phyloP scores from a whole-genome alignment of 179 eudicot species.

The Monotropa hypopitys region DNA sequence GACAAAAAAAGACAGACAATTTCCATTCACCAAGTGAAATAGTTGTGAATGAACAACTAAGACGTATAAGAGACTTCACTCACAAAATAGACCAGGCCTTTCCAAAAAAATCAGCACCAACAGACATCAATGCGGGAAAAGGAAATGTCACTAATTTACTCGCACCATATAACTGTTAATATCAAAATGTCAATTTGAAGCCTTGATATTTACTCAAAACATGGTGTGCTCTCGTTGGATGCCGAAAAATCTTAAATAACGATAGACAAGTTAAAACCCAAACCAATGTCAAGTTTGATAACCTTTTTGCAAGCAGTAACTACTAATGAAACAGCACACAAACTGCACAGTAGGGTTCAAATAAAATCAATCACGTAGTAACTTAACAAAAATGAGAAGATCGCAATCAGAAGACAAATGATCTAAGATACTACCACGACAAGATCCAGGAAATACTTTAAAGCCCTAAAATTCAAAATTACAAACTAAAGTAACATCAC shows the following conservation, averaged over 20 bases:
- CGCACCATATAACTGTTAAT: neutral
- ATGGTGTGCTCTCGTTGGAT: neutral
- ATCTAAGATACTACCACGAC: conserved; percentile 4
- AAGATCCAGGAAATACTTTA: neutral
- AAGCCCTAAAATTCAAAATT: neutral
- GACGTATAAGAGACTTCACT: neutral
- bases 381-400: neutral
- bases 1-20: neutral
- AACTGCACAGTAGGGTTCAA: neutral
- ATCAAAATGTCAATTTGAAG: neutral
- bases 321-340: neutral
- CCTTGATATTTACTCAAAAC: neutral
- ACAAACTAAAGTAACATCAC: neutral
- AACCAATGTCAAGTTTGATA: neutral
- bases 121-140: neutral
- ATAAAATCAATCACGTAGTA: neutral
- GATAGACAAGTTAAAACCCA: neutral
- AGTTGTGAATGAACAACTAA: neutral
- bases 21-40: neutral
- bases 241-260: neutral
- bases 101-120: neutral
- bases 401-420: neutral
- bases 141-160: neutral
- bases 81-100: neutral
- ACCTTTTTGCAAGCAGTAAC: neutral